phyloP scores from a whole-genome alignment of 1,139 yeast species.

The Diutina mesorugosa region DNA sequence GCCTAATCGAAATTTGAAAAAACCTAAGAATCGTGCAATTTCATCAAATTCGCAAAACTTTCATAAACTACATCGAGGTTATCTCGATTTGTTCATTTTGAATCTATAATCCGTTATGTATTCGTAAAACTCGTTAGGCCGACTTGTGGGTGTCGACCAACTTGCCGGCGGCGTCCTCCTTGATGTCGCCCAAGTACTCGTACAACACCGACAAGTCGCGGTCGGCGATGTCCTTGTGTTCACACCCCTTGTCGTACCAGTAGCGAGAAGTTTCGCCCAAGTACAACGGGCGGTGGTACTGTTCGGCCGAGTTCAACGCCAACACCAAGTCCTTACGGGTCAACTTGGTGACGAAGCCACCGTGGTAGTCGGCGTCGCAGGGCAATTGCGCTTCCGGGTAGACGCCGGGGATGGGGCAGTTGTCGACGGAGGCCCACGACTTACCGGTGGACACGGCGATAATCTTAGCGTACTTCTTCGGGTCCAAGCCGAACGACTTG shows the following conservation, averaged over 20 bases:
- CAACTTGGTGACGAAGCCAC: slow-evolving; percentile 43
- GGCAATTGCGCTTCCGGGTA: slow-evolving; percentile 33
- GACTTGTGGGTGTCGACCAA: slow-evolving; percentile 2
- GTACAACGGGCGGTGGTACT: slow-evolving; percentile 19
- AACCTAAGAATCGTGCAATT: too few relatives aligned
- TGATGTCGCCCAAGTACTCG: slow-evolving; percentile 27
- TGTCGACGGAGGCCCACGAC: slow-evolving; percentile 49
- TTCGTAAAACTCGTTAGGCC: not conserved
- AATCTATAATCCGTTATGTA: not conserved
- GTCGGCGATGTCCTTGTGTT: slow-evolving; percentile 26
- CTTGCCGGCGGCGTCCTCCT: not conserved
- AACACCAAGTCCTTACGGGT: slow-evolving; percentile 46
- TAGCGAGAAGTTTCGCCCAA: slow-evolving; percentile 28
- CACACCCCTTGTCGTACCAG: slow-evolving; percentile 36
- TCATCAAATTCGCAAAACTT: too few relatives aligned
- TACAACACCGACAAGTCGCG: slow-evolving; percentile 34
- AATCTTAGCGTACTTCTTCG: slow-evolving; percentile 35
- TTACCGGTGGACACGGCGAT: slow-evolving; percentile 49
- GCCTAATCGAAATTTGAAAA: too few relatives aligned
- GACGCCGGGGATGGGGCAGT: slow-evolving; percentile 45
- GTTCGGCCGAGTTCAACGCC: slow-evolving; percentile 38
- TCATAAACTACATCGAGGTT: too few relatives aligned
- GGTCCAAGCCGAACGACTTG: slow-evolving; percentile 37
- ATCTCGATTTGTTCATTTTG: not conserved
- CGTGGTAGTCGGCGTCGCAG: slow-evolving; percentile 32